These are phyloP conservation scores for Chlorella ohadii DNA, from an alignment of 139 green algal genomes.

Conservation along the genomic window DNA sequence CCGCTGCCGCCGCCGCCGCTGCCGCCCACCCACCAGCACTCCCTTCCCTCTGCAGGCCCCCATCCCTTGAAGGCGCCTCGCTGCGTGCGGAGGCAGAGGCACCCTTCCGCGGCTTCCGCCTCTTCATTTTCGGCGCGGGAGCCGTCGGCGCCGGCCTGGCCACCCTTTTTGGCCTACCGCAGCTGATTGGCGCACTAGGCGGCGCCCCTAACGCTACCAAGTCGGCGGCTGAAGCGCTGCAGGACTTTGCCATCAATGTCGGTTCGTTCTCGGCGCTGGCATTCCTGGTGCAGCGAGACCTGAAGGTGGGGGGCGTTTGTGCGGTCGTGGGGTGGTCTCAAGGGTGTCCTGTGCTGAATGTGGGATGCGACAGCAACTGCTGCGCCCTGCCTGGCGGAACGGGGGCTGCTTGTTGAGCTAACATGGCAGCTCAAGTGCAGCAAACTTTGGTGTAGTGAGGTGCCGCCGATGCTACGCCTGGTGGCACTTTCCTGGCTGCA, in stretches of 20 bases:
- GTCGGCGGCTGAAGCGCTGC: slow-evolving; percentile 55
- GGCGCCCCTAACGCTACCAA: slow-evolving; percentile 61
- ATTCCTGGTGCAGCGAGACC: slow-evolving; percentile 56
- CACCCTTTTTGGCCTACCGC: slow-evolving; percentile 67
- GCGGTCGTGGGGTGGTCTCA: too few species aligned
- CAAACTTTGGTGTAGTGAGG: too few species aligned
- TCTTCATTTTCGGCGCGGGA: slow-evolving; percentile 80
- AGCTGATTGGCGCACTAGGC: slow-evolving; percentile 66
- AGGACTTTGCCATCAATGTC: slow-evolving; percentile 80
- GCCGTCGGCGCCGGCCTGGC: slow-evolving; percentile 60
- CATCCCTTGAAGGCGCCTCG: slow-evolving; percentile 44
- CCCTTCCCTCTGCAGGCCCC: slow-evolving; percentile 27
- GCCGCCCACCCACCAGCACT: neutral
- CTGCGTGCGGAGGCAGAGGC: slow-evolving; percentile 75
- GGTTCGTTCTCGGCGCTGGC: slow-evolving; percentile 51
- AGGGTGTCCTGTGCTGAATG: too few species aligned
- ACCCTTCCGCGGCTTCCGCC: slow-evolving; percentile 65
- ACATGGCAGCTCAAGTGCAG: too few species aligned
- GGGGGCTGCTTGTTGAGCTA: too few species aligned
- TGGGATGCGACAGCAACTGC: too few species aligned
- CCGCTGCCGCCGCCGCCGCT: neutral
- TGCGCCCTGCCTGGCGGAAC: too few species aligned
- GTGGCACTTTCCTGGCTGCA: too few species aligned
- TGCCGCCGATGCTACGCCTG: neutral
- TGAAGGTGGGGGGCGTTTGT: neutral